phyloP scores from a whole-genome alignment of 1,139 yeast genomes.

The Cylindricascospora bacillispora region DNA sequence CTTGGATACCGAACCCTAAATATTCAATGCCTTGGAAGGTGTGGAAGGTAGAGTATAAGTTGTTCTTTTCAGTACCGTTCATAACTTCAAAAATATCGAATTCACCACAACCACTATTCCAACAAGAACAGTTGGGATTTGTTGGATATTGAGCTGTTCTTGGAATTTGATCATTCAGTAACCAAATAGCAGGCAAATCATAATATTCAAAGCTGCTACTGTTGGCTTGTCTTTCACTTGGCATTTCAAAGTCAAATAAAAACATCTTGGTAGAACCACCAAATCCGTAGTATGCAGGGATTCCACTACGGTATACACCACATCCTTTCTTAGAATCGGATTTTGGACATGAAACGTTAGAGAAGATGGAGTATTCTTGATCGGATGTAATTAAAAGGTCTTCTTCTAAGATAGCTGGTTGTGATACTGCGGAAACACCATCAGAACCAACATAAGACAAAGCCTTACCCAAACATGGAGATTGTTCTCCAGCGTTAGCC shows the following conservation, averaged over 20 bases:
- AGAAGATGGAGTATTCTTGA: constrained; percentile 48
- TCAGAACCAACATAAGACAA: constrained; percentile 38
- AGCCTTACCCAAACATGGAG: constrained; percentile 55
- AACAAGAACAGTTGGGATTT: constrained; percentile 53
- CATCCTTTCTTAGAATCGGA: constrained; percentile 30
- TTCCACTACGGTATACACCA: constrained; percentile 55
- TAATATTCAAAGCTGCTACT: constrained; percentile 28
- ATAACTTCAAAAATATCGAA: constrained; percentile 64
- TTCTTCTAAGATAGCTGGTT: constrained; percentile 39
- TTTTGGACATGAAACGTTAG: constrained; percentile 41
- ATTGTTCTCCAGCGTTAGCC: constrained; percentile 37
- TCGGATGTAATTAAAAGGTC: constrained; percentile 40
- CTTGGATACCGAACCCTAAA: constrained; percentile 45
- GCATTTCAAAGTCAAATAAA: constrained; percentile 60
- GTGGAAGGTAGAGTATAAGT: constrained; percentile 55
- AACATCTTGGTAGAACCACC: constrained; percentile 55
- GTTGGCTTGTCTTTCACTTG: constrained; percentile 31
- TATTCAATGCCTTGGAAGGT: constrained; percentile 59
- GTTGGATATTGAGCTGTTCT: constrained; percentile 66
- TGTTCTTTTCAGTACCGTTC: constrained; percentile 40
- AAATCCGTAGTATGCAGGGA: constrained; percentile 65
- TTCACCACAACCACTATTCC: constrained; percentile 74
- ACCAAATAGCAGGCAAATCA: constrained; percentile 70
- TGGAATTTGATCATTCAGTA: constrained; percentile 64
- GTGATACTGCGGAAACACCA: constrained; percentile 32